phyloP scores from a whole-genome alignment of 2,329 filamentous ascomycete species.

The Claviceps fusiformis region DNA sequence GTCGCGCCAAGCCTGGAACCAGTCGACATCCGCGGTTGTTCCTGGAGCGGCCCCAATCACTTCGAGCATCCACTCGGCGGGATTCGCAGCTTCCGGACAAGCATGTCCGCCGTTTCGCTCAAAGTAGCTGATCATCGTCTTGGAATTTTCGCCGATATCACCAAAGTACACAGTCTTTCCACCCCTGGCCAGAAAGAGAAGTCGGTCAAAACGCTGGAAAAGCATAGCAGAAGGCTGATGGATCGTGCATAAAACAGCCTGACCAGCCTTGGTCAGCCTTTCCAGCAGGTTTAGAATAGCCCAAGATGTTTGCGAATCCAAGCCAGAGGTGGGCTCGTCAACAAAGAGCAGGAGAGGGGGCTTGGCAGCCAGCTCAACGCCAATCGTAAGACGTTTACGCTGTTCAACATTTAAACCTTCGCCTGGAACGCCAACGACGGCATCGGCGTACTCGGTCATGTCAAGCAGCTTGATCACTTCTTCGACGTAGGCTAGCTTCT shows the following conservation, averaged over 20 bases:
- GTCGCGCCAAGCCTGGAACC: slow-evolving; percentile 48
- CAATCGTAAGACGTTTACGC: slow-evolving; percentile 73
- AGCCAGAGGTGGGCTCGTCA: slow-evolving; percentile 87
- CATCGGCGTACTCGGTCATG: slow-evolving; percentile 83
- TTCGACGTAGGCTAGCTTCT: slow-evolving; percentile 79
- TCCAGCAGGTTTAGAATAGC: slow-evolving; percentile 78
- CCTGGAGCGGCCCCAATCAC: slow-evolving; percentile 51
- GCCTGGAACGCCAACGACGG: slow-evolving; percentile 78
- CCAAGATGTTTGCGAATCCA: slow-evolving; percentile 89
- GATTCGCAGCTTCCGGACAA: slow-evolving; percentile 59
- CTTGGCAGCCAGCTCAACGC: slow-evolving; percentile 90
- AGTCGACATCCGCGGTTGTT: slow-evolving; percentile 48
- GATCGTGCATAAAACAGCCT: slow-evolving; percentile 92
- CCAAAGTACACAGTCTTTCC: slow-evolving; percentile 74
- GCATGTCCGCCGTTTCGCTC: slow-evolving; percentile 53
- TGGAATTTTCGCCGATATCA: slow-evolving; percentile 59
- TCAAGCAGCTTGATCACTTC: slow-evolving; percentile 84
- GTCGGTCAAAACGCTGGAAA: slow-evolving; percentile 78
- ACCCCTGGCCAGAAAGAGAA: slow-evolving; percentile 64
- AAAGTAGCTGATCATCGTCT: slow-evolving; percentile 59
- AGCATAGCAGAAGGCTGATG: slow-evolving; percentile 94
- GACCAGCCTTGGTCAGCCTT: slow-evolving; percentile 77
- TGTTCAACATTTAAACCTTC: slow-evolving; percentile 68
- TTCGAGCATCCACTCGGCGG: slow-evolving; percentile 67
- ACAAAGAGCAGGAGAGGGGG: slow-evolving; percentile 81